A percentile compares a stretch with the other conserved stretches of the same genome.
phyloP scores from a whole-genome alignment of 768 basidiomycete species.

The Russula brevipes region DNA sequence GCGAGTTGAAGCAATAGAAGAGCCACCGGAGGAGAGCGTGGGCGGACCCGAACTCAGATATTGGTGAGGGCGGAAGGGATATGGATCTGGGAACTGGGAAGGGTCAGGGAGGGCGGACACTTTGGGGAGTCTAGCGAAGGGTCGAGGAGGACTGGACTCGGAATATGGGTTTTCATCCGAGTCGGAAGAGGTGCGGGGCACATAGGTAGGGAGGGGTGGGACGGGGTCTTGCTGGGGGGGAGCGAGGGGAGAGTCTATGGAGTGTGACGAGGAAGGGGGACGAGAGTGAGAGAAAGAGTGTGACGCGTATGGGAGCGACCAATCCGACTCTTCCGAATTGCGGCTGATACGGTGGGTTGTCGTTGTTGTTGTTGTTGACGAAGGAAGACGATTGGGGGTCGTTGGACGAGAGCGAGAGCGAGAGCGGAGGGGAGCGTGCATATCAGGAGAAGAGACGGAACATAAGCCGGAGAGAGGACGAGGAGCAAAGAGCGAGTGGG shows the following conservation, averaged over 20 bases:
- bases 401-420: slow-evolving; percentile 20
- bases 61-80: slow-evolving; percentile 53
- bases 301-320: slow-evolving; percentile 28
- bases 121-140: slow-evolving; percentile 41
- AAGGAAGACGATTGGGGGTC: slow-evolving; percentile 16
- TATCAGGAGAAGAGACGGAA: slow-evolving; percentile 11
- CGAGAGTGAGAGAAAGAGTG: slow-evolving; percentile 27
- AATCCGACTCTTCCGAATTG: slow-evolving; percentile 27
- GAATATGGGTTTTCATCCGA: slow-evolving; percentile 37
- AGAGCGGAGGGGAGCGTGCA: slow-evolving; percentile 27
- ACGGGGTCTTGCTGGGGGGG: slow-evolving; percentile 27
- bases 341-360: slow-evolving; percentile 18
- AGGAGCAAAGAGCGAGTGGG: neutral
- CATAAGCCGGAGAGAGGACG: neutral
- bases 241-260: slow-evolving; percentile 30
- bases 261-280: slow-evolving; percentile 28
- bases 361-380: slow-evolving; percentile 6
- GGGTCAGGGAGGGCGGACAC: slow-evolving; percentile 54
- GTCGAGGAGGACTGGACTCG: slow-evolving; percentile 33
- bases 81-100: slow-evolving; percentile 65
- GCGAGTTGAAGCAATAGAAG: slow-evolving; percentile 65
- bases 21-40: slow-evolving; percentile 63
- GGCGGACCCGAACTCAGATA: slow-evolving; percentile 45
- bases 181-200: slow-evolving; percentile 39
- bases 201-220: slow-evolving; percentile 33